Base-by-base conservation (phyloP, 345 rosid species). In the Rhizophora apiculata region DNA sequence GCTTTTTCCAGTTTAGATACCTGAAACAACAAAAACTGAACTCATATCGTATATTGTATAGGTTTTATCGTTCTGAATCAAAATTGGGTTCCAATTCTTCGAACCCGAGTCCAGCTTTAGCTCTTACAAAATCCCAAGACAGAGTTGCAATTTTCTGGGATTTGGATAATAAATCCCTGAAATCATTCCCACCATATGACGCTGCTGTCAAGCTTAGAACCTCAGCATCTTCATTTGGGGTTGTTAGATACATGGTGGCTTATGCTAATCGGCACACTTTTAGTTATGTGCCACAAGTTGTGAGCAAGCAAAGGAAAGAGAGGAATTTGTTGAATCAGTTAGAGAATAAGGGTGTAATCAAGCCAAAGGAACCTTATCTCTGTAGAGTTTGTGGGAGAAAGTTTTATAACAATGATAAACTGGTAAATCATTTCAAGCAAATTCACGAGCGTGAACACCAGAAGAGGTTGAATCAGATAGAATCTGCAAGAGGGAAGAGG, bases 101-200 rank as follows among this genome's bases (percentile, higher is more conserved):
- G 60, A 74, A 78, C 81, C 70, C 63, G 27, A 69, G 74, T 32
- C 72, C 85, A 26, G 49, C 51, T 55, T 70, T 59, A 75, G 49
- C 69, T 8, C 52, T 71, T 30, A 64, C 69, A 64, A 24, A 51
- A n/a, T 62, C 72, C 58, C 82, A 64, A 19, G 72, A 65, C 27
- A 75, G 62, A 39, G 91, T 91, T 37, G 98, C 84, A 31, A 60
- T 93, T 55, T 89, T 91, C 86, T 93, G 97, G 97, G 97, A 93
- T 75, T 82, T 93, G 72, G 97, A 91, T 72, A 89, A 86, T 76
- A 91, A 86, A 76, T 89, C 89, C 31, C 96, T 94, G 0, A 86
- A 78, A 37, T 77, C 96, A 30, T 63, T 79, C 73, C 86, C 91
- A 39, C 92, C 94, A 0, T 85, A 72, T 71, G 94, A 88, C 13